Evolutionary conservation across 2,329 filamentous ascomycete species (phyloP).

Genomic region (Xylariales sp.): DNA sequence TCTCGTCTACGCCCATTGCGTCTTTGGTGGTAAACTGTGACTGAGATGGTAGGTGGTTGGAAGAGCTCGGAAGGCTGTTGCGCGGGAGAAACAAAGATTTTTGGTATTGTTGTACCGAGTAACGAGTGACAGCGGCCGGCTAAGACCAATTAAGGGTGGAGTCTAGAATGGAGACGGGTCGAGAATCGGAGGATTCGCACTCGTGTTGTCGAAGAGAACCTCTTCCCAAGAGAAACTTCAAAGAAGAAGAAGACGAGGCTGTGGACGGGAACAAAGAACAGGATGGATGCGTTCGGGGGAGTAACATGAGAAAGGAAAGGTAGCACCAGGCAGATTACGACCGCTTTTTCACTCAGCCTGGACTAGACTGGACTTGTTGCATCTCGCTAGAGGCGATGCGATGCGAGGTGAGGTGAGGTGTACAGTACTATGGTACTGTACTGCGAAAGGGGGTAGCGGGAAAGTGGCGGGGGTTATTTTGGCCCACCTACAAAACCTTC

Average conservation of each 20-base stretch:
- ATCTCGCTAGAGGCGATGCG: too few relatives aligned
- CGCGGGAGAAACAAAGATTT: not conserved
- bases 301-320: not conserved
- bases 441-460: too few relatives aligned
- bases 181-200: constrained; percentile 1
- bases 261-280: constrained; percentile 1
- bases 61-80: not conserved
- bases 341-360: too few relatives aligned
- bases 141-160: constrained; percentile 20
- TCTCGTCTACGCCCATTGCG: constrained; percentile 68
- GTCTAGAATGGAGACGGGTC: constrained; percentile 1
- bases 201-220: not conserved
- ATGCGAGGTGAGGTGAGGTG: too few relatives aligned
- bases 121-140: constrained; percentile 22
- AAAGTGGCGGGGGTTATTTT: too few relatives aligned
- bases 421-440: too few relatives aligned
- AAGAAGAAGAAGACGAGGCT: not conserved
- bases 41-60: constrained; percentile 8
- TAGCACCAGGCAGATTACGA: constrained; percentile 1
- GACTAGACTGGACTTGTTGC: too few relatives aligned
- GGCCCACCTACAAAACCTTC: too few relatives aligned
- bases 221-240: not conserved
- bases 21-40: constrained; percentile 44
- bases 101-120: not conserved
- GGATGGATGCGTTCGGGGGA: not conserved